phyloP scores from a whole-genome alignment of 352 stramenopile species.

The Peronospora farinosa region DNA sequence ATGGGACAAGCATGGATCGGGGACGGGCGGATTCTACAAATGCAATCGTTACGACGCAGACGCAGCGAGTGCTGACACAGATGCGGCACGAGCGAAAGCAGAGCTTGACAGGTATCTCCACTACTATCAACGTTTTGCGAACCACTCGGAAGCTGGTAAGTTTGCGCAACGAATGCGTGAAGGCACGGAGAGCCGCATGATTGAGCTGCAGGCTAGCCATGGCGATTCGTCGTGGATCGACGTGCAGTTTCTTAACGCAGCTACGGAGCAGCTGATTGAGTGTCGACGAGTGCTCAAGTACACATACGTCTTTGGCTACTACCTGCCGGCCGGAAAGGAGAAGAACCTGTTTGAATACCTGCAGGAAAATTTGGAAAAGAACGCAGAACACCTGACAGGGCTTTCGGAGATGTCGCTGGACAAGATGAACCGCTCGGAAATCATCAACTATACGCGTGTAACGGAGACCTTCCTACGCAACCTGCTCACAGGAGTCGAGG shows the following conservation, averaged over 20 bases:
- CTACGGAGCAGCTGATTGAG: conserved; percentile 95
- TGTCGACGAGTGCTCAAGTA: conserved; percentile 98
- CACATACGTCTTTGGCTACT: conserved; percentile 96
- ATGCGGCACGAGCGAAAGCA: conserved; percentile 90
- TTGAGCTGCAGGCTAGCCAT: conserved; percentile 91
- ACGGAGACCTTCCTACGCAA: conserved; percentile 90
- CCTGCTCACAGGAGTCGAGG: conserved; percentile 86
- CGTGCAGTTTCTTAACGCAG: conserved; percentile 96
- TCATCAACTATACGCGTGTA: conserved; percentile 93
- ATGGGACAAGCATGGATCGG: conserved; percentile 94
- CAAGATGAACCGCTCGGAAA: conserved; percentile 89
- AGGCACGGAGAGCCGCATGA: conserved; percentile 93
- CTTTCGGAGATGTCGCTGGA: conserved; percentile 88
- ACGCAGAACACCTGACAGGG: conserved; percentile 88
- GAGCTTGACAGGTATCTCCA: conserved; percentile 98
- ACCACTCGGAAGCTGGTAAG: conserved; percentile 93
- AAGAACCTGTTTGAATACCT: conserved; percentile 94
- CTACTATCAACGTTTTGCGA: conserved; percentile 98
- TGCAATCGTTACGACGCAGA: conserved; percentile 96
- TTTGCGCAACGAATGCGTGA: conserved; percentile 95
- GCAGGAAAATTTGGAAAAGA: conserved; percentile 91
- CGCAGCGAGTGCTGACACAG: conserved; percentile 48
- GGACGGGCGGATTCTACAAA: conserved; percentile 98
- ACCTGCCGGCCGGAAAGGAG: conserved; percentile 82
- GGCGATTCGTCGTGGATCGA: conserved; percentile 93